These are phyloP conservation scores for Saxophila tyrrhenica DNA, from an alignment of 495 filamentous ascomycete genomes.

Conservation along the genomic window DNA sequence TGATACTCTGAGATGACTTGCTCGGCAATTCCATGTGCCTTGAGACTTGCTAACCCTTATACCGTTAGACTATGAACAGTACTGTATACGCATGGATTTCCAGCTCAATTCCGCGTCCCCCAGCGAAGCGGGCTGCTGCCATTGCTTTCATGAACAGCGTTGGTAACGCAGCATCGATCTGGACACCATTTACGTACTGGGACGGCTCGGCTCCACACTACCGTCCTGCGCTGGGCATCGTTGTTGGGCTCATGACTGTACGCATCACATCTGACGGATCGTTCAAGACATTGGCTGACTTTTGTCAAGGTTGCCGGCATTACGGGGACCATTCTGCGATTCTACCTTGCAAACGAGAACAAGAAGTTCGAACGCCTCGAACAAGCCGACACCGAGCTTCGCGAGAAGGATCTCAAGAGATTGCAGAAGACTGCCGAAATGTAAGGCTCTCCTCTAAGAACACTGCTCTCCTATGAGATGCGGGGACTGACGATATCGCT, in stretches of 20 bases:
- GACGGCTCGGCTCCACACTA: slow-evolving; percentile 31
- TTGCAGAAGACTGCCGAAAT: slow-evolving; percentile 38
- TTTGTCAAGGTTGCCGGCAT: slow-evolving; percentile 34
- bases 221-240: slow-evolving; percentile 35
- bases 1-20: no score
- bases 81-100: slow-evolving; percentile 45
- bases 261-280: no score
- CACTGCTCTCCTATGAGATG: no score
- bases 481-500: no score
- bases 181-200: slow-evolving; percentile 45
- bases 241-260: slow-evolving; percentile 35
- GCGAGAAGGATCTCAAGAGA: slow-evolving; percentile 32
- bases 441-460: no score
- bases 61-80: slow-evolving; percentile 33
- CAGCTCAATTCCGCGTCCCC: slow-evolving; percentile 40
- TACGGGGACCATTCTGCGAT: slow-evolving; percentile 33
- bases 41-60: background rate
- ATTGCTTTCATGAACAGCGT: slow-evolving; percentile 46
- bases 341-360: slow-evolving; percentile 33
- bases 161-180: slow-evolving; percentile 43
- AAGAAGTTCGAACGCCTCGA: slow-evolving; percentile 37
- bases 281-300: no score
- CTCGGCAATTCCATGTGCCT: no score
- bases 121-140: slow-evolving; percentile 44
- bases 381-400: slow-evolving; percentile 33